Base-by-base conservation (phyloP, 768 basidiomycete genomes). In the Macrocybe gigantea region DNA sequence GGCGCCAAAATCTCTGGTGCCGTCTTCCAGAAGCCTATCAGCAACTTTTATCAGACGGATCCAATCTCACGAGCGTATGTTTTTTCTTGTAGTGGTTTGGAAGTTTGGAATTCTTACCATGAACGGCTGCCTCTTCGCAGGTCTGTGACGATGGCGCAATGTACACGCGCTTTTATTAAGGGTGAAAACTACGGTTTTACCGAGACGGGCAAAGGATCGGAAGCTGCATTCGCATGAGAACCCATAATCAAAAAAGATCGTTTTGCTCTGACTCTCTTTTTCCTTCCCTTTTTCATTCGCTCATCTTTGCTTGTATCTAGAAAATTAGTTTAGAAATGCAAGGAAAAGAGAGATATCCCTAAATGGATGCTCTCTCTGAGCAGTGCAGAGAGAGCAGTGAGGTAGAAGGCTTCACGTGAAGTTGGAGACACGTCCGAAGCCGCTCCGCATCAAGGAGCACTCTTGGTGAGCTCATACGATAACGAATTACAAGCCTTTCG, bases 31-130 rank as follows among this genome's bases (percentile, higher is more conserved):
- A 88, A 85, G 66, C 88, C 93, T 0, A 86, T 99, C 54, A 56
- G 68, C 44, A 96, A 96, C 71, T 98, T 98, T 69, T 99, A 97
- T 69, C 85, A 92, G 68, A 97, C 95, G 7, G 95, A 97, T 66
- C 82, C 89, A 29, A 92, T 98, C 62, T 93, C 92, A 38, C 75
- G 94, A 75, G 89, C 91, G 80, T 93, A 58, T 67, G 92, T 87
- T 6, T 44, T 47, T 35, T 41, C 6, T 11, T 37, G 5, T 29
- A 22, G 22, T 22, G 22, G 22, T 22, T 22, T 22, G 22, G 22
- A 22, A 48, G 11, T 14, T 22, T 44, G 5, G n/a, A 29, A 14
- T 31, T 6, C 40, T 36, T 6, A 31, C 31, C 42, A n/a, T 44
- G 34, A 13, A 48, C 48, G 38, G 51, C 44, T 41, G 11, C 43